Percentiles rank a stretch among this genome's conserved stretches.
Conservation (phyloP, 306 rosid species). For the Prunus kanzakura region DNA sequence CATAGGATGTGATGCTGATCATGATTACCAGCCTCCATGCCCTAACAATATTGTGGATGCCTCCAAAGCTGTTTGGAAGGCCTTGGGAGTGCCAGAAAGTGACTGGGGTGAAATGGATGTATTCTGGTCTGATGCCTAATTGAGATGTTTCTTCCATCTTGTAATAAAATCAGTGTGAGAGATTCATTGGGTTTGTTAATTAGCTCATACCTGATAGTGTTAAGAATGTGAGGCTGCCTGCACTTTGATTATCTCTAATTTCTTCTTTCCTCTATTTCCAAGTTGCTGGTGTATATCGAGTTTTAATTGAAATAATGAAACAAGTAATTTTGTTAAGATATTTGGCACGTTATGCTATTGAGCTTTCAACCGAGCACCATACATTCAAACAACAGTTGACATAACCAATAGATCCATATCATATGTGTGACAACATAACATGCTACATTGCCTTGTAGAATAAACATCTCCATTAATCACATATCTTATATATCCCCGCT, state of each 20-base stretch:
- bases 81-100: slow-evolving; percentile 12
- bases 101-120: slow-evolving; percentile 24
- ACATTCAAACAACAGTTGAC: neutral
- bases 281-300: neutral
- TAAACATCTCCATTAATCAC: too few species aligned
- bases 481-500: too few species aligned
- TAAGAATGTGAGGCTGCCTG: neutral
- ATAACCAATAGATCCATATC: slow-evolving; percentile 13
- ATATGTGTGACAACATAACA: slow-evolving; percentile 1
- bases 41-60: slow-evolving; percentile 44
- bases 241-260: neutral
- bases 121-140: slow-evolving; percentile 24
- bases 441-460: too few species aligned
- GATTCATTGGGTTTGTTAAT: neutral
- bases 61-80: slow-evolving; percentile 36
- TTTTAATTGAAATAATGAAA: neutral
- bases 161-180: neutral
- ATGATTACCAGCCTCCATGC: slow-evolving; percentile 43
- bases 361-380: neutral
- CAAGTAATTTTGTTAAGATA: neutral
- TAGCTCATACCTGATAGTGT: neutral
- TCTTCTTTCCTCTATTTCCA: neutral
- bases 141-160: neutral
- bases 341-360: neutral
- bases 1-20: slow-evolving; percentile 40